phyloP scores from a whole-genome alignment of 2,329 filamentous ascomycete genomes.

The Chaetothyriales sp. region DNA sequence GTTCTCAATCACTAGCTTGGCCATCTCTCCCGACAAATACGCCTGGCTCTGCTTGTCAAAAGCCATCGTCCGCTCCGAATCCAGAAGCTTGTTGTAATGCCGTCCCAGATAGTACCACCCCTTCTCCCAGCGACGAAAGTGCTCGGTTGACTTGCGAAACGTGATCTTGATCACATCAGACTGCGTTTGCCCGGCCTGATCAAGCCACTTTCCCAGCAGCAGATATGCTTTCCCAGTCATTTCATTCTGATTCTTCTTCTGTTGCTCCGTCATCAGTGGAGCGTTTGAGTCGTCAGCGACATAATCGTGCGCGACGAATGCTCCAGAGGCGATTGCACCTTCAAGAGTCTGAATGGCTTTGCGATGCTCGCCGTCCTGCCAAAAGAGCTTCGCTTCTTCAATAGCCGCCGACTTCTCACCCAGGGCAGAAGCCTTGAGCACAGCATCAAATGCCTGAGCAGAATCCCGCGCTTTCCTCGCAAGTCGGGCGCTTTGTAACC shows the following conservation, averaged over 20 bases:
- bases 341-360: conserved; percentile 89
- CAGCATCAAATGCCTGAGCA: conserved; percentile 83
- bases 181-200: conserved; percentile 84
- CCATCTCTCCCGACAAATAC: conserved; percentile 65
- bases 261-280: conserved; percentile 25
- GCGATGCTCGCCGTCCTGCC: conserved; percentile 82
- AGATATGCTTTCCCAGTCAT: conserved; percentile 56
- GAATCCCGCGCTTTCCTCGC: conserved; percentile 72
- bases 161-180: conserved; percentile 62
- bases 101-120: conserved; percentile 93
- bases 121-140: conserved; percentile 62
- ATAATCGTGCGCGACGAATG: conserved; percentile 44
- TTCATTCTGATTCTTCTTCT: conserved; percentile 35
- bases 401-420: conserved; percentile 80
- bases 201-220: conserved; percentile 89
- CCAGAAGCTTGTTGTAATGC: conserved; percentile 90
- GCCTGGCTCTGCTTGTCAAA: conserved; percentile 61
- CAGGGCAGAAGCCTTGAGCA: conserved; percentile 71
- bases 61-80: conserved; percentile 68
- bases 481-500: conserved; percentile 71
- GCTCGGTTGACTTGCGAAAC: conserved; percentile 57
- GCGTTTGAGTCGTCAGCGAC: conserved; percentile 23
- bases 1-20: conserved; percentile 83
- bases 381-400: conserved; percentile 82
- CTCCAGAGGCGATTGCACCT: conserved; percentile 65